Base-by-base conservation (phyloP, 2,329 filamentous ascomycete genomes). In the Colletotrichum eremochloae region DNA sequence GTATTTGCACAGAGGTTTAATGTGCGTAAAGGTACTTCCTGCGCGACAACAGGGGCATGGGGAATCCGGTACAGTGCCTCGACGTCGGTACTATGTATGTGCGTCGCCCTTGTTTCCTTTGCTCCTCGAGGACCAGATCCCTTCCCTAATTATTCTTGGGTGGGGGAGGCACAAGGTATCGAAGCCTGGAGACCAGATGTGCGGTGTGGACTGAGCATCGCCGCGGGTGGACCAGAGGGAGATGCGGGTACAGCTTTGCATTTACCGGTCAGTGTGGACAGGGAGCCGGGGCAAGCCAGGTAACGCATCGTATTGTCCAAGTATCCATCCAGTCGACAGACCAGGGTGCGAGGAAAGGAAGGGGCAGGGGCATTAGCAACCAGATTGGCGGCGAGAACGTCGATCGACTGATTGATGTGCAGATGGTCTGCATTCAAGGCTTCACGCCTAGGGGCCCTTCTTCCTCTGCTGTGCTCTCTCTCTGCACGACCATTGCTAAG, bases 131-230 rank as follows among this genome's bases (percentile, higher is more conserved):
- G 70, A 58, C 70, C 53, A 74, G 71, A 74, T 74, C 71, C 67
- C 56, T 67, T 55, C 60, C 58, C 31, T 55, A 42, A 42, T 36
- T 62, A 46, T 55, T 58, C 63, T 71, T 64, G 53, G 60, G 53
- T 60, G 53, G 55, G 29, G 68, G 31, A 33, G 60, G 14, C 31
- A 33, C 38, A 33, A 64, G 62, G 65, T 38, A 36, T 38, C 56
- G 29, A 38, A 63, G 68, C 60, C 63, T 31, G 65, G 68, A 64
- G 69, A 52, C 67, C 60, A 74, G 73, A 74, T 67, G 71, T 74
- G 67, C 73, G 73, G 73, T 74, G 73, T 67, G 71, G 63, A 70
- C 58, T 69, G 58, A 60, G 50, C 61, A 71, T 67, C 71, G 71
- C 60, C 36, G 50, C 38, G 57, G 63, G 50, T 44, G 61, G 63